Conservation (phyloP, 2,329 filamentous ascomycete genomes). For the Lecanicillium sp. region DNA sequence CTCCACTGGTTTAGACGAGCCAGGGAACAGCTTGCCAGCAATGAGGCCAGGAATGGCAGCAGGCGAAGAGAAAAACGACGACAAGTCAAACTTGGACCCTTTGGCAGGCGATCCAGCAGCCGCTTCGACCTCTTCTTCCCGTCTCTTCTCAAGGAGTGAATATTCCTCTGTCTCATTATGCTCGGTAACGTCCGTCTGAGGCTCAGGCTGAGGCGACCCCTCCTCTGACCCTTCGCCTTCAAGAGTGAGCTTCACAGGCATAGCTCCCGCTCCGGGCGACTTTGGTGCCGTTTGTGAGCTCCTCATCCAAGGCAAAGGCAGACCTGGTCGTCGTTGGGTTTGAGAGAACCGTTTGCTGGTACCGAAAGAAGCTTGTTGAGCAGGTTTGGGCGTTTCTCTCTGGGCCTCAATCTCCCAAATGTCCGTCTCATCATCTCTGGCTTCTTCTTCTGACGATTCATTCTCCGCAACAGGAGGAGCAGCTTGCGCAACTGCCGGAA, state of each 20-base stretch:
- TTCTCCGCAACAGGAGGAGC: not conserved
- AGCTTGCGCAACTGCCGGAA: not conserved
- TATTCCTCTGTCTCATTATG: conserved; percentile 30
- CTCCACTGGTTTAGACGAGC: conserved; percentile 13
- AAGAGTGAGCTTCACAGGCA: not conserved
- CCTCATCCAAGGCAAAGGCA: conserved; percentile 33
- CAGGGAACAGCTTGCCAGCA: conserved; percentile 21
- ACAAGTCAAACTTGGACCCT: conserved; percentile 36
- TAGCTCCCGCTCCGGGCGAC: conserved; percentile 1
- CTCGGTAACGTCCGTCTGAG: no score
- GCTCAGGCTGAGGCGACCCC: no score
- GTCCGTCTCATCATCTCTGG: conserved; percentile 36
- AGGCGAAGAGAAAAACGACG: conserved; percentile 52
- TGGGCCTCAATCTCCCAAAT: conserved; percentile 52
- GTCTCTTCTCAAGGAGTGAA: conserved; percentile 31
- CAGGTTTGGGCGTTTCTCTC: conserved; percentile 31
- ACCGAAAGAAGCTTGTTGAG: conserved; percentile 22
- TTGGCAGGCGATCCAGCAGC: conserved; percentile 14
- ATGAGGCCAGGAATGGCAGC: conserved; percentile 29
- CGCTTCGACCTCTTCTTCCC: conserved; percentile 12
- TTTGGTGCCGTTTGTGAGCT: conserved; percentile 16
- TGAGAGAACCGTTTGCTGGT: conserved; percentile 16
- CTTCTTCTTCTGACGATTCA: conserved; percentile 9
- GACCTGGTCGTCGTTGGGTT: conserved; percentile 14
- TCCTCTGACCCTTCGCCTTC: conserved; percentile 13